Conservation (phyloP, 2,329 filamentous ascomycete genomes). For the Didymella exigua region DNA sequence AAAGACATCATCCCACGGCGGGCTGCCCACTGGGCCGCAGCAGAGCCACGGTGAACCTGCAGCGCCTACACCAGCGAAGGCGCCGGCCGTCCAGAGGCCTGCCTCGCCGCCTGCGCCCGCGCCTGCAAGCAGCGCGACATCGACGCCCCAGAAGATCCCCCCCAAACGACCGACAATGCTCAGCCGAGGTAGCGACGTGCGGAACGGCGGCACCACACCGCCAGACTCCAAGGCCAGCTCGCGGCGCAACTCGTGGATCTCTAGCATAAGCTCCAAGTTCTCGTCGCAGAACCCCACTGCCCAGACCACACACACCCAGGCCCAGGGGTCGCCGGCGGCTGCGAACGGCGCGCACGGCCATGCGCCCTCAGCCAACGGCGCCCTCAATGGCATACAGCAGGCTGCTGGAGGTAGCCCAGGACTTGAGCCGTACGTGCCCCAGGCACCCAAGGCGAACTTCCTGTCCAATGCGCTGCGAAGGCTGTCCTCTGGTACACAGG, state of each 20-base stretch:
- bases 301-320: slow-evolving; percentile 41
- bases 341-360: slow-evolving; percentile 56
- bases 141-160: slow-evolving; percentile 36
- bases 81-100: slow-evolving; percentile 23
- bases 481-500: slow-evolving; percentile 67
- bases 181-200: slow-evolving; percentile 49
- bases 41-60: slow-evolving; percentile 25
- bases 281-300: slow-evolving; percentile 60
- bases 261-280: slow-evolving; percentile 91
- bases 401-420: slow-evolving; percentile 38
- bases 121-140: slow-evolving; percentile 21
- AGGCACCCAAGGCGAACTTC: slow-evolving; percentile 78
- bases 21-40: slow-evolving; percentile 28
- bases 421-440: slow-evolving; percentile 69
- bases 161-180: slow-evolving; percentile 51
- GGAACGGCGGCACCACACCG: slow-evolving; percentile 34
- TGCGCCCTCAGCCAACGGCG: slow-evolving; percentile 54
- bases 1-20: slow-evolving; percentile 44
- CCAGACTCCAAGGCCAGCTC: slow-evolving; percentile 36
- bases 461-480: slow-evolving; percentile 81
- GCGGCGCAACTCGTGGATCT: slow-evolving; percentile 85
- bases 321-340: slow-evolving; percentile 44
- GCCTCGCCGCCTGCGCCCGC: slow-evolving; percentile 28
- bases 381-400: slow-evolving; percentile 48
- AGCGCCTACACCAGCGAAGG: slow-evolving; percentile 17